Evolutionary conservation across 768 basidiomycete genomes (phyloP), one percentile per base, ranked within the genome.

Genomic region (Collybia mongolica): DNA sequence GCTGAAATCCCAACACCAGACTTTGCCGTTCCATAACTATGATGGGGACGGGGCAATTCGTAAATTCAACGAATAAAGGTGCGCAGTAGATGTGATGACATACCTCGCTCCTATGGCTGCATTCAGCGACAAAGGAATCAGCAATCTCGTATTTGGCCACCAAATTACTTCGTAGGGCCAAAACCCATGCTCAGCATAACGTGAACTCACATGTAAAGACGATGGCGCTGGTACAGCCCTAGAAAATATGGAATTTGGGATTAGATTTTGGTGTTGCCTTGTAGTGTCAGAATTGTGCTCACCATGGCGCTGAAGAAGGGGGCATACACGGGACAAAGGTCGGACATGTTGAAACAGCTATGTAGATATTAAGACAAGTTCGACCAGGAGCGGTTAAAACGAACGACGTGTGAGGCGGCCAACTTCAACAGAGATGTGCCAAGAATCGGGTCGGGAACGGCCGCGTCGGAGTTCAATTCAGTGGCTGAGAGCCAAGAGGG

Each of bases 301-400:
- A 91, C 93, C 91, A 97, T 93, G 51, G 90, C 92, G 62, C 93
- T 93, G 63, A 99, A 99, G 79, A 98, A 98, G 59, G 96, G 96
- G 50, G 96, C 90, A 72, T 98, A 98, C 46, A 96, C 93, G 17
- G 90, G 90, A 70, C 90, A 93, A 55, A 88, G 75, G 61, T 93
- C 90, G 64, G 88, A 83, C 84, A 87, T 87, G 49, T 56, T 67
- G 51, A 44, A 54, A 46, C 14, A 45, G 46, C 45, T 50, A 46
- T 26, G 29, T 29, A 24, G 46, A 41, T 41, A 62, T 46, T 65
- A 39, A 44, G 36, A 48, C 26, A 40, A 48, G 20, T 40, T 42
- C 46, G 39, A 49, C 42, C 40, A 46, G 49, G 46, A 23, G 50
- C 20, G 46, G 50, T 12, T 32, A 14, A 32, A 53, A 51, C 50